Evolutionary conservation across 305 asterid genomes (phyloP).

Genomic region (Caryopteris hybrid): DNA sequence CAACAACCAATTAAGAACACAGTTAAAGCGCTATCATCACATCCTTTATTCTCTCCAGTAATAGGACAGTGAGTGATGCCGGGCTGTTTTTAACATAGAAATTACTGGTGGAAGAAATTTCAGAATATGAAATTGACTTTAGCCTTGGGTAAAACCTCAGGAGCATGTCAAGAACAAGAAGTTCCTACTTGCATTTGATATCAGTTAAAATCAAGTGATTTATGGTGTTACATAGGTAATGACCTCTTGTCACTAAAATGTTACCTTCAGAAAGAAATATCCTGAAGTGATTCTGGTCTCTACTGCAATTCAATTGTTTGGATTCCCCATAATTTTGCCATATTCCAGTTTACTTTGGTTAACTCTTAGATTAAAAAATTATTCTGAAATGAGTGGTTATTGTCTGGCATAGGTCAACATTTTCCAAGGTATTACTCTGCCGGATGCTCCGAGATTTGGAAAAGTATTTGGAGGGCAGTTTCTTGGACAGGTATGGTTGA

Average conservation of each 20-base stretch:
- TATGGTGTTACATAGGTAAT: constrained; percentile 2
- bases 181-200: no score
- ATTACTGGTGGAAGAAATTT: background rate
- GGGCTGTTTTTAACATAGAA: background rate
- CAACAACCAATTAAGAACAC: background rate
- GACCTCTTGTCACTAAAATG: background rate
- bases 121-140: background rate
- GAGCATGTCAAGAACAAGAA: background rate
- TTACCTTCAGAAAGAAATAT: background rate
- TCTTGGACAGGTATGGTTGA: constrained; percentile 78
- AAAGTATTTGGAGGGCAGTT: constrained; percentile 98
- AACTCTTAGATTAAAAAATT: background rate
- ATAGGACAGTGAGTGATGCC: background rate
- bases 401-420: constrained; percentile 58
- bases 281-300: background rate
- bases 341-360: background rate
- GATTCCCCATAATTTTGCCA: background rate
- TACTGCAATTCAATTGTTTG: constrained; percentile 1
- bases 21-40: background rate
- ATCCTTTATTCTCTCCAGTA: background rate
- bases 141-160: background rate
- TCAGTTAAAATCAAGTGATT: no score
- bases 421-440: constrained; percentile 80
- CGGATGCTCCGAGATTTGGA: constrained; percentile 85
- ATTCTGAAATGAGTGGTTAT: constrained; percentile 2